These are phyloP conservation scores for Microcos paniculata DNA, from an alignment of 345 rosid species.

Conservation along the genomic window DNA sequence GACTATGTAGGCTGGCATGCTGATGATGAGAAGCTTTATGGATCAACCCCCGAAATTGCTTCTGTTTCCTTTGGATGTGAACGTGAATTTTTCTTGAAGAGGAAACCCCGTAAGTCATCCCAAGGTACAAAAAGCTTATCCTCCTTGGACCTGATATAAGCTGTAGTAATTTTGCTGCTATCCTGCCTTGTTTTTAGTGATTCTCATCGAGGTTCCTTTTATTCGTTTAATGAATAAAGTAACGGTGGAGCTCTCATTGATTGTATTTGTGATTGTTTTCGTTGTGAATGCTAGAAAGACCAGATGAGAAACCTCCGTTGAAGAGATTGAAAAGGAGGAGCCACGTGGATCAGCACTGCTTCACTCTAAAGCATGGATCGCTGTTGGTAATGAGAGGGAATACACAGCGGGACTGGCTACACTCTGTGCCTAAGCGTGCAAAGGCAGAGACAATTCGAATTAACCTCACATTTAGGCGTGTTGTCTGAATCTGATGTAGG, in stretches of 20 bases:
- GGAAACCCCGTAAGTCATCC: constrained; percentile 45
- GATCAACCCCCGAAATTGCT: constrained; percentile 71
- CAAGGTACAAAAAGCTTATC: constrained; percentile 33
- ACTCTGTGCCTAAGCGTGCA: constrained; percentile 82
- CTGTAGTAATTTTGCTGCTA: not conserved
- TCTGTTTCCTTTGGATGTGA: constrained; percentile 92
- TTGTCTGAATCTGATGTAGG: constrained; percentile 25
- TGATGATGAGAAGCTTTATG: constrained; percentile 80
- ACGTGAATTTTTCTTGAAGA: constrained; percentile 75
- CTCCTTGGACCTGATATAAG: not conserved
- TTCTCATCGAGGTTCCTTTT: not conserved
- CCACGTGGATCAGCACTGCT: constrained; percentile 45
- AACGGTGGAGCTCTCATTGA: not conserved
- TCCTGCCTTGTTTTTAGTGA: not conserved
- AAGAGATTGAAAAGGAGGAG: constrained; percentile 55
- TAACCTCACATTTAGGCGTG: constrained; percentile 76
- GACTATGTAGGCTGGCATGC: constrained; percentile 92
- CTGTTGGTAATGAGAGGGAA: constrained; percentile 80
- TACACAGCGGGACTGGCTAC: constrained; percentile 89
- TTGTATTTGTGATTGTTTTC: not conserved
- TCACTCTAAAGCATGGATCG: constrained; percentile 76
- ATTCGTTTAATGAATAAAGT: not conserved
- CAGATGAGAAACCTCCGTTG: constrained; percentile 41
- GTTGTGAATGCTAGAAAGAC: constrained; percentile 27
- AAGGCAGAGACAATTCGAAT: constrained; percentile 61